phyloP scores from a whole-genome alignment of 768 basidiomycete species.

The Russula foetens region DNA sequence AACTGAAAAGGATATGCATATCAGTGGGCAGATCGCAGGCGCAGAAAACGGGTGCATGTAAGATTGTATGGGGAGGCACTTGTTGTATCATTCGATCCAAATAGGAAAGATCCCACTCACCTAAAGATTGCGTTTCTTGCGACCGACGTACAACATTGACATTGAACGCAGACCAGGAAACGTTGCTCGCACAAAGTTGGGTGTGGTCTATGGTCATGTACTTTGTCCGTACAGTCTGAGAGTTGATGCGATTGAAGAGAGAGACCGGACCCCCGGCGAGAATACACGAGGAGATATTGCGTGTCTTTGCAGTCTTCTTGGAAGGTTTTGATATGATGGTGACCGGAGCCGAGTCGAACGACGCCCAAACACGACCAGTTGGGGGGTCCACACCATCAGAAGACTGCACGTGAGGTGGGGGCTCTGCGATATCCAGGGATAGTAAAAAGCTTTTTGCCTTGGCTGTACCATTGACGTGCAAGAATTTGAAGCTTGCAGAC shows the following conservation, averaged over 20 bases:
- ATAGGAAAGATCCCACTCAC: conserved; percentile 50
- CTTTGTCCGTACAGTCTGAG: conserved; percentile 93
- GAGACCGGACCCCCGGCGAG: conserved; percentile 84
- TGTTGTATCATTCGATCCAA: neutral
- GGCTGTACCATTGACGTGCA: conserved; percentile 82
- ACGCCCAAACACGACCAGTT: conserved; percentile 75
- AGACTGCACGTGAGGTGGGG: conserved; percentile 41
- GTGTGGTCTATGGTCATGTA: conserved; percentile 91
- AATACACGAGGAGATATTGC: conserved; percentile 87
- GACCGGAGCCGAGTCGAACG: conserved; percentile 87
- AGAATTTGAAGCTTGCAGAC: conserved; percentile 84
- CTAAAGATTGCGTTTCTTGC: conserved; percentile 53
- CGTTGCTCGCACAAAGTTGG: conserved; percentile 80
- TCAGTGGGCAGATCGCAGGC: neutral
- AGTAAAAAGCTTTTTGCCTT: conserved; percentile 88
- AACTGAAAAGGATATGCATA: conserved; percentile 27
- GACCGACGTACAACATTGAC: conserved; percentile 80
- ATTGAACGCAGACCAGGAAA: conserved; percentile 91
- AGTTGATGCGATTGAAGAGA: conserved; percentile 93
- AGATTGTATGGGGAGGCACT: conserved; percentile 6
- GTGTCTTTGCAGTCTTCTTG: conserved; percentile 94
- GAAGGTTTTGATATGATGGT: conserved; percentile 96
- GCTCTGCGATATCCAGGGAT: conserved; percentile 77
- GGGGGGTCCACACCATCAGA: conserved; percentile 30
- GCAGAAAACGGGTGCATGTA: conserved; percentile 3